Conservation (phyloP, 257 asterid genomes). For the Salvia splendens region DNA sequence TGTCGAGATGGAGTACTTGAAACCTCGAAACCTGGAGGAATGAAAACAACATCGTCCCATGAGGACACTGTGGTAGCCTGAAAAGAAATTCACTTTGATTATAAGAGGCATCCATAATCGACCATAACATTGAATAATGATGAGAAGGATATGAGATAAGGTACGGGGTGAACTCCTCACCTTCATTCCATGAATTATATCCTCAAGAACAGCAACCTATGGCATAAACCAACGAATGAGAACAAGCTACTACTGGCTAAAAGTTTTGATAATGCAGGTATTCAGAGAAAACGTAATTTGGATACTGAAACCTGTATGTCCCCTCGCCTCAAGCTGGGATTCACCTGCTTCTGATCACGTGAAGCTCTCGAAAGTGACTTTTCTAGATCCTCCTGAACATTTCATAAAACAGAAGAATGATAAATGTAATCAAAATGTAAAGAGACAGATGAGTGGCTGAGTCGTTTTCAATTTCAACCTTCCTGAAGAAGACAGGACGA, state of each 20-base stretch:
- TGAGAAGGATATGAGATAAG: not conserved
- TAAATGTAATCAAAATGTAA: not conserved
- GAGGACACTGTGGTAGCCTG: slow-evolving; percentile 65
- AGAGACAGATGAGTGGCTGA: not conserved
- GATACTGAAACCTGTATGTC: slow-evolving; percentile 60
- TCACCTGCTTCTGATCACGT: slow-evolving; percentile 53
- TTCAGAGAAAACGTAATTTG: not conserved
- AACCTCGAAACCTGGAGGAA: slow-evolving; percentile 92
- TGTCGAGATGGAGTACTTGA: slow-evolving; percentile 47
- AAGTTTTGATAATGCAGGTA: not conserved
- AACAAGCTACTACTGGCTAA: not conserved
- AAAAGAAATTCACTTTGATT: slow-evolving; percentile 21
- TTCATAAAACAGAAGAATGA: slow-evolving; percentile 3
- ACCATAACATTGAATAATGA: not conserved
- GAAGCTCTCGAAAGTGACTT: slow-evolving; percentile 75
- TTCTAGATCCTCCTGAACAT: slow-evolving; percentile 79
- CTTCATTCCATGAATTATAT: slow-evolving; percentile 86
- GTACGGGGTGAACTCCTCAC: slow-evolving; percentile 37
- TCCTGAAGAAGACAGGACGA: slow-evolving; percentile 87
- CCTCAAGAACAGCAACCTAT: slow-evolving; percentile 88
- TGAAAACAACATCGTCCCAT: slow-evolving; percentile 86
- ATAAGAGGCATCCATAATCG: not conserved
- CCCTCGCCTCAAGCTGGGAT: slow-evolving; percentile 69
- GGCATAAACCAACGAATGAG: slow-evolving; percentile 20
- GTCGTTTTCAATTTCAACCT: slow-evolving; percentile 52